A percentile compares a stretch with the other conserved stretches of the same genome.
phyloP scores from a whole-genome alignment of 371 early-diverging fungal species.

The Apophysomyces sp. region DNA sequence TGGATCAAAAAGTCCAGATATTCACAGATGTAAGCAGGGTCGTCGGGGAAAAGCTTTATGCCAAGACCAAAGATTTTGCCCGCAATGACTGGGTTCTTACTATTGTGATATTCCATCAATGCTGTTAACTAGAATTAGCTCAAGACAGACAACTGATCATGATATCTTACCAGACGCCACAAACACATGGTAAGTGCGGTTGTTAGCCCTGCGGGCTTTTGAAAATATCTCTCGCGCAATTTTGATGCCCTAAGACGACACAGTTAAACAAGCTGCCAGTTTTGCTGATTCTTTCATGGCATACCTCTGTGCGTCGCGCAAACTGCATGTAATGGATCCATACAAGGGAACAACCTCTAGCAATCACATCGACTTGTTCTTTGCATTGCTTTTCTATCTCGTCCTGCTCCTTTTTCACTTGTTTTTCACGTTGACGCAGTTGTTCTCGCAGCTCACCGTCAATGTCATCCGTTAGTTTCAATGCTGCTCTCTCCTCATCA shows the following conservation, averaged over 20 bases:
- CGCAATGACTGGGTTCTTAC: slow-evolving; percentile 81
- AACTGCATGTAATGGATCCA: slow-evolving; percentile 91
- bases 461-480: slow-evolving; percentile 65
- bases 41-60: slow-evolving; percentile 74
- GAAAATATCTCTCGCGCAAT: slow-evolving; percentile 80
- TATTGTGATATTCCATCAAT: slow-evolving; percentile 90
- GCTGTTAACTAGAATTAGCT: slow-evolving; percentile 44
- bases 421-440: slow-evolving; percentile 63
- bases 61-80: slow-evolving; percentile 92
- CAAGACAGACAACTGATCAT: neutral
- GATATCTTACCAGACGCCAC: slow-evolving; percentile 64
- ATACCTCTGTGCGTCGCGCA: slow-evolving; percentile 79
- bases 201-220: slow-evolving; percentile 73
- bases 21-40: slow-evolving; percentile 71
- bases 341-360: slow-evolving; percentile 63
- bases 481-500: slow-evolving; percentile 31
- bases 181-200: slow-evolving; percentile 85
- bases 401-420: slow-evolving; percentile 63
- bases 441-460: slow-evolving; percentile 83
- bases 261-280: neutral
- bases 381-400: slow-evolving; percentile 62
- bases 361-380: slow-evolving; percentile 62
- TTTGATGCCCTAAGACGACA: slow-evolving; percentile 52
- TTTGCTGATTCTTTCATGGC: neutral
- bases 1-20: slow-evolving; percentile 88